phyloP scores from a whole-genome alignment of 352 stramenopile genomes.

The Globisporangium megalacanthum region DNA sequence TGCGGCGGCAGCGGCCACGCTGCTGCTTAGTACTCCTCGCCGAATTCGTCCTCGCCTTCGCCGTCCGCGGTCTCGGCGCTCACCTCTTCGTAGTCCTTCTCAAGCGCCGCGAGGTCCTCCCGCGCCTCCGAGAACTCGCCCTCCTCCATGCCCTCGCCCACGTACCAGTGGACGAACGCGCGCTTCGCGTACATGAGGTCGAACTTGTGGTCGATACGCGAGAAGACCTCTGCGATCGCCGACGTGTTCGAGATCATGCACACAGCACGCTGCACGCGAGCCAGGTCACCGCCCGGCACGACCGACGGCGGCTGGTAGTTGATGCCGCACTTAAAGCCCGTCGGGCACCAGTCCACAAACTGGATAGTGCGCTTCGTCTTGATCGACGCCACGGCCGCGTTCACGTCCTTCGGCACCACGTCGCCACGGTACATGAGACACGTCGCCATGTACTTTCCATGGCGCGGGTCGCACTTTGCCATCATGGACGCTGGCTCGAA shows the following conservation, averaged over 20 bases:
- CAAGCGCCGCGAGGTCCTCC: slow-evolving; percentile 96
- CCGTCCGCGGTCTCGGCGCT: slow-evolving; percentile 96
- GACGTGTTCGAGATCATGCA: slow-evolving; percentile 99
- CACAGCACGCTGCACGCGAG: slow-evolving; percentile 96
- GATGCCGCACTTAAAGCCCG: slow-evolving; percentile 99
- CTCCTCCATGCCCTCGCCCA: slow-evolving; percentile 99
- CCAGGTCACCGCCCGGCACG: slow-evolving; percentile 95
- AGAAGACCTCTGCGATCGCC: slow-evolving; percentile 97
- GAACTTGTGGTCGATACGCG: slow-evolving; percentile 99
- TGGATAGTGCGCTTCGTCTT: slow-evolving; percentile 99
- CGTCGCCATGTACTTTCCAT: slow-evolving; percentile 99
- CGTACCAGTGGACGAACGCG: slow-evolving; percentile 99
- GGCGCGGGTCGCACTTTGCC: slow-evolving; percentile 98
- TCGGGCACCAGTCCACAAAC: slow-evolving; percentile 99
- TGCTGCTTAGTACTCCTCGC: slow-evolving; percentile 90
- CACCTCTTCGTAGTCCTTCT: slow-evolving; percentile 99
- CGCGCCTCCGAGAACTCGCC: slow-evolving; percentile 99
- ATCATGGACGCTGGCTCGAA: slow-evolving; percentile 99
- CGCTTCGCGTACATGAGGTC: slow-evolving; percentile 99
- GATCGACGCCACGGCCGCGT: slow-evolving; percentile 96
- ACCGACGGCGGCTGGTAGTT: slow-evolving; percentile 98
- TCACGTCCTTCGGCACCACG: slow-evolving; percentile 94
- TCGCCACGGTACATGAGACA: slow-evolving; percentile 98
- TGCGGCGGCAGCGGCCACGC: no score
- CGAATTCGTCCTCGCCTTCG: slow-evolving; percentile 90